A percentile compares a stretch with the other conserved stretches of the same genome.
Conservation (phyloP, 805 yeast species). For the Ogataea methylovora region DNA sequence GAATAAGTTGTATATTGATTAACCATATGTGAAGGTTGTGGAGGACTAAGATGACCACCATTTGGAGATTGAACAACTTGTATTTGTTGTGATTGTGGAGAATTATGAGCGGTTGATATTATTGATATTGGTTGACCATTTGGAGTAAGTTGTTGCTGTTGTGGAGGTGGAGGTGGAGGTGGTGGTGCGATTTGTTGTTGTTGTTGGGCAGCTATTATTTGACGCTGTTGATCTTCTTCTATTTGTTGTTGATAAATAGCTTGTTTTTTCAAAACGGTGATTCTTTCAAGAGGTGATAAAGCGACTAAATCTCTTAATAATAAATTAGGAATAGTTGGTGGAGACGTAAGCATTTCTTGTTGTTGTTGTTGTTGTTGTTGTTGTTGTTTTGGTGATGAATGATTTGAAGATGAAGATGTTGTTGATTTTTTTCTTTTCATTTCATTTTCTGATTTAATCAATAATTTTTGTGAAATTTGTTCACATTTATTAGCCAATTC, state of each 20-base stretch:
- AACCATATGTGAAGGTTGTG: background rate
- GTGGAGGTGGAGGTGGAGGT: background rate
- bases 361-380: background rate
- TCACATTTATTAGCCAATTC: constrained; percentile 35
- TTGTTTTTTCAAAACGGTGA: constrained; percentile 5
- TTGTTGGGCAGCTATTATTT: background rate
- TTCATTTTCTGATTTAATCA: constrained; percentile 33
- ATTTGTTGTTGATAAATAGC: background rate
- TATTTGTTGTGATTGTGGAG: background rate
- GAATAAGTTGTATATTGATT: too few species aligned
- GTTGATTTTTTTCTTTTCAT: constrained; percentile 39
- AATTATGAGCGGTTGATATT: background rate
- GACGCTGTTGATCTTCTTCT: background rate
- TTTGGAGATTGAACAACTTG: background rate
- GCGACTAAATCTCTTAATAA: constrained; percentile 36
- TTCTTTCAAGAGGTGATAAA: constrained; percentile 32
- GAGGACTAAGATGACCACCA: background rate
- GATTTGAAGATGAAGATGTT: constrained; percentile 2
- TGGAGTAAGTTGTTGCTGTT: background rate
- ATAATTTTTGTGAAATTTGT: constrained; percentile 34
- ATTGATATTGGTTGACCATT: background rate
- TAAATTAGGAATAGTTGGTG: constrained; percentile 40
- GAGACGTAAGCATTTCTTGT: constrained; percentile 24
- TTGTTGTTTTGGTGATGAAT: background rate
- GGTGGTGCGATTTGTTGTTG: background rate